Evolutionary conservation across 352 stramenopile genomes (phyloP).

Genomic region (Phytophthora tentaculata): DNA sequence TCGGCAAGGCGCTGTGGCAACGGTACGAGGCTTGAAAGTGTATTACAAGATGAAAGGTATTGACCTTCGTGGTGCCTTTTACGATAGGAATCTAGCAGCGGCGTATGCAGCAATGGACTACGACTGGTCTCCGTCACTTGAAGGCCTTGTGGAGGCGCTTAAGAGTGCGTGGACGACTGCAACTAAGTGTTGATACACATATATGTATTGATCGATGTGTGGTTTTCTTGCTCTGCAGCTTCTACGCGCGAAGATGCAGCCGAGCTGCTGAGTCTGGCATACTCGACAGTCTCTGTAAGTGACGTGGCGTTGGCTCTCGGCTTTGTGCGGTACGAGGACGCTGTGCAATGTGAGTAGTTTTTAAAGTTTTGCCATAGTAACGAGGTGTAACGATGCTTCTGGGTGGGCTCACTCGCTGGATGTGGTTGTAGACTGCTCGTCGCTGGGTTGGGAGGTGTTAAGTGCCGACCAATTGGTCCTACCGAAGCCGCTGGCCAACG

Average conservation of each 20-base stretch:
- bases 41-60: background rate
- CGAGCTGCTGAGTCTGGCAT: constrained; percentile 64
- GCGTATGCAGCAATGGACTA: constrained; percentile 66
- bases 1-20: constrained; percentile 73
- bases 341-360: constrained; percentile 49
- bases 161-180: constrained; percentile 41
- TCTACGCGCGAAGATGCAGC: constrained; percentile 57
- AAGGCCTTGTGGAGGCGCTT: constrained; percentile 50
- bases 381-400: background rate
- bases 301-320: constrained; percentile 56
- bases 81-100: constrained; percentile 49
- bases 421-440: constrained; percentile 51
- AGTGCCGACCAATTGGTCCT: constrained; percentile 43
- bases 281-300: constrained; percentile 61
- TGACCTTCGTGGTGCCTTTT: constrained; percentile 6
- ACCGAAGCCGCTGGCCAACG: constrained; percentile 48
- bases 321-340: constrained; percentile 53
- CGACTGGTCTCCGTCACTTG: constrained; percentile 48
- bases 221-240: constrained; percentile 30
- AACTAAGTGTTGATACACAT: background rate
- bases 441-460: constrained; percentile 56
- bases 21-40: constrained; percentile 35
- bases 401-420: background rate
- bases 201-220: background rate
- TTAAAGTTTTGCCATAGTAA: background rate